These are phyloP conservation scores for Claviceps pazoutovae DNA, from an alignment of 2,329 filamentous ascomycete species.

Conservation along the genomic window DNA sequence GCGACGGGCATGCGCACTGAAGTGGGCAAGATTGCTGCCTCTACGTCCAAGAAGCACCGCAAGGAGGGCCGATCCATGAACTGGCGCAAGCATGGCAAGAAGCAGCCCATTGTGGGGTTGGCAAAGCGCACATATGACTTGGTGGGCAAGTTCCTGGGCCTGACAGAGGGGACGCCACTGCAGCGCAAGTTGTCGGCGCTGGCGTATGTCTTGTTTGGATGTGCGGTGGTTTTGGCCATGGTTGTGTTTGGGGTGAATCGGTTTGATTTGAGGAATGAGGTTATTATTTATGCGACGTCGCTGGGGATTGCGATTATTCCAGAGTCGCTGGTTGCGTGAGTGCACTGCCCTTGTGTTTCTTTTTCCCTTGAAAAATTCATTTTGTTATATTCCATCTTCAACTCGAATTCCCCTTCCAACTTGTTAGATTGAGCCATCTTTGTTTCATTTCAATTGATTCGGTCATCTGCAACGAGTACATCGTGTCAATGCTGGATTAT, in stretches of 20 bases:
- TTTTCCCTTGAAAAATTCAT: background rate
- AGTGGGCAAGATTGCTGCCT: conserved; percentile 53
- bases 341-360: conserved; percentile 8
- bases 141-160: conserved; percentile 43
- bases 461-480: too few relatives aligned
- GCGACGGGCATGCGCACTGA: conserved; percentile 60
- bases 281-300: conserved; percentile 44
- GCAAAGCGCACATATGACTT: conserved; percentile 33
- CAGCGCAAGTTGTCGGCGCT: conserved; percentile 67
- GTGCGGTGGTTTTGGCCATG: conserved; percentile 45
- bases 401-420: too few relatives aligned
- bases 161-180: conserved; percentile 58
- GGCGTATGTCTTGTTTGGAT: conserved; percentile 61
- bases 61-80: conserved; percentile 42
- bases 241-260: conserved; percentile 45
- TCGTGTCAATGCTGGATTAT: too few relatives aligned
- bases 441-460: too few relatives aligned
- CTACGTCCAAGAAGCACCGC: conserved; percentile 37
- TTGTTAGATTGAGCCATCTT: too few relatives aligned
- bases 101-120: conserved; percentile 32
- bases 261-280: conserved; percentile 35
- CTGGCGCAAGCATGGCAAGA: conserved; percentile 38
- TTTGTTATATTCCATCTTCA: background rate
- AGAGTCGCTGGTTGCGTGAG: conserved; percentile 48
- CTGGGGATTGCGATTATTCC: conserved; percentile 49